phyloP scores from a whole-genome alignment of 2,329 filamentous ascomycete genomes.

The Curvularia lunata region DNA sequence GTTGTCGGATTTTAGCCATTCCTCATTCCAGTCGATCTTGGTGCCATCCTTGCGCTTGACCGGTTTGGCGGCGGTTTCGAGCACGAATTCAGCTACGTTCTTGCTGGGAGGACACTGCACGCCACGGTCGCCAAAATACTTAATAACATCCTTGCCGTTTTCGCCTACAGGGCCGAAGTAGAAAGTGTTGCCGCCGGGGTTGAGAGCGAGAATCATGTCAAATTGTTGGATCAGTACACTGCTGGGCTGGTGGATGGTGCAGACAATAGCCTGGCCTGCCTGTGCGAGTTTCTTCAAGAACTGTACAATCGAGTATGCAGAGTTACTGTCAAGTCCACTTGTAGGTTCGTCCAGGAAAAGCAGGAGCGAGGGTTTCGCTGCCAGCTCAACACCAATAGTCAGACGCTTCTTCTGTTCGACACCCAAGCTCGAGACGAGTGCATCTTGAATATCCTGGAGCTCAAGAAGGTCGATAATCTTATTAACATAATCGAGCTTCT shows the following conservation, averaged over 20 bases:
- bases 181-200: slow-evolving; percentile 72
- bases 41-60: slow-evolving; percentile 60
- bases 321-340: slow-evolving; percentile 72
- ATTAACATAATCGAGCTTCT: slow-evolving; percentile 71
- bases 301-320: slow-evolving; percentile 70
- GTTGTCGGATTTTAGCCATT: slow-evolving; percentile 72
- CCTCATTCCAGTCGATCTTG: slow-evolving; percentile 73
- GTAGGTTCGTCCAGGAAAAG: slow-evolving; percentile 77
- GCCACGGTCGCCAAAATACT: slow-evolving; percentile 72
- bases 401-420: slow-evolving; percentile 75
- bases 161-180: slow-evolving; percentile 76
- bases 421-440: slow-evolving; percentile 67
- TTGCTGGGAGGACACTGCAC: slow-evolving; percentile 69
- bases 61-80: slow-evolving; percentile 68
- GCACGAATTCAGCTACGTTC: slow-evolving; percentile 71
- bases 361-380: slow-evolving; percentile 65
- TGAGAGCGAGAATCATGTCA: slow-evolving; percentile 74
- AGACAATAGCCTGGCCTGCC: slow-evolving; percentile 73
- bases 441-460: slow-evolving; percentile 70
- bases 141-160: slow-evolving; percentile 68
- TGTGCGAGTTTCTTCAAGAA: slow-evolving; percentile 72
- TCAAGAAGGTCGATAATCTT: slow-evolving; percentile 71
- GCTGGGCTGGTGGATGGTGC: slow-evolving; percentile 76
- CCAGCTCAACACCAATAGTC: slow-evolving; percentile 74
- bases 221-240: slow-evolving; percentile 74